These are phyloP conservation scores for Aspergillus brasiliensis DNA, from an alignment of 2,329 filamentous ascomycete genomes.

Conservation along the genomic window DNA sequence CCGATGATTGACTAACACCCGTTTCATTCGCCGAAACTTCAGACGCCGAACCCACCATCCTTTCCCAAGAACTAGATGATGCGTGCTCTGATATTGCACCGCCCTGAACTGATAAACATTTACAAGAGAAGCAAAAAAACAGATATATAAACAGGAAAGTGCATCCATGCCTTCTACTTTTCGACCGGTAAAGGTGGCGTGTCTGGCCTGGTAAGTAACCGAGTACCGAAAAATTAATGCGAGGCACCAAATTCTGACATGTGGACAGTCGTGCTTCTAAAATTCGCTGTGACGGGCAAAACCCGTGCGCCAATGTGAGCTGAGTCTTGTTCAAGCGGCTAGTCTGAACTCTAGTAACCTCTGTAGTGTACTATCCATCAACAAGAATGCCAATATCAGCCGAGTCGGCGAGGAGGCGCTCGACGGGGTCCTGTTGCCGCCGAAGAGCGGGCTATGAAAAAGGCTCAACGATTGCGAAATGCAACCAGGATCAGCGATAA, in stretches of 20 bases:
- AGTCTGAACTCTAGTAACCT: neutral
- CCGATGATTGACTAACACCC: too few species aligned
- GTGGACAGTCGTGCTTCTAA: constrained; percentile 23
- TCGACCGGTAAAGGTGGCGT: constrained; percentile 23
- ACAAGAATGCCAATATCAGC: constrained; percentile 9
- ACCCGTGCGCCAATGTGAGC: constrained; percentile 24
- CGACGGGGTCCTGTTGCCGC: constrained; percentile 7
- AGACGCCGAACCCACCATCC: neutral
- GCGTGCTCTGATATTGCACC: neutral
- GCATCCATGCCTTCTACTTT: neutral
- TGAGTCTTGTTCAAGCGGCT: neutral
- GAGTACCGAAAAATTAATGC: neutral
- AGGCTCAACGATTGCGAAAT: constrained; percentile 1
- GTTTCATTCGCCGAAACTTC: neutral
- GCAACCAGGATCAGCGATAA: neutral
- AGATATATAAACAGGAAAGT: neutral
- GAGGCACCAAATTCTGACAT: neutral
- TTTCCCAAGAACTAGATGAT: neutral
- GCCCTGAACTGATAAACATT: neutral
- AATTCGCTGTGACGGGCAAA: constrained; percentile 26
- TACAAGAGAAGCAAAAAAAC: neutral
- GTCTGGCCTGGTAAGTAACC: constrained; percentile 21
- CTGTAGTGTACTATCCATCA: neutral
- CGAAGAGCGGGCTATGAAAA: neutral
- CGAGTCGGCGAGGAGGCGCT: constrained; percentile 13